Evolutionary conservation across 805 yeast species (phyloP), one percentile per base, ranked within the genome.

Genomic region (Candida sphagnicola): DNA sequence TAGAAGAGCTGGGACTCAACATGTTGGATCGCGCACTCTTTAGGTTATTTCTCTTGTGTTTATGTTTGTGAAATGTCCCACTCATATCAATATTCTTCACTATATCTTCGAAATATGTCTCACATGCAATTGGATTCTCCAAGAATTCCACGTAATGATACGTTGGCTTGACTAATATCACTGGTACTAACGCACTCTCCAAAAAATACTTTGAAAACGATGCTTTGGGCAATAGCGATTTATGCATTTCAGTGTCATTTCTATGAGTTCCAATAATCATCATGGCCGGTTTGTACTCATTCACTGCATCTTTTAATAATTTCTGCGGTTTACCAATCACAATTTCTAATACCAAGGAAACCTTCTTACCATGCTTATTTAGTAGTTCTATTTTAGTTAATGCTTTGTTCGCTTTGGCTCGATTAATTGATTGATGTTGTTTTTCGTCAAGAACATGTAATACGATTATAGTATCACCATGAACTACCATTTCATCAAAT

Each of bases 131-230:
- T 3, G 70, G 68, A 8, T 41, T 42, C 1, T 48, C 46, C 35
- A 68, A 54, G 24, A 40, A 44, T 39, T 61, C 67, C n/a, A 48
- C 46, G 39, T 59, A 56, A 30, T 56, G 51, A 44, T 66, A 65
- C 18, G 51, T 50, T 1, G 74, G 71, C 44, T 68, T 68, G 3
- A 68, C 72, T 11, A 67, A 53, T 30, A 68, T 66, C 21, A 67
- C 73, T 8, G 74, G 74, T 2, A 68, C 72, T 41, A 66, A 53
- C 1, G 73, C 72, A 47, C 61, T 67, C 48, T 67, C 67, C 31
- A 68, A 50, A 35, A 68, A 67, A 42, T 65, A 61, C 46, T 65
- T 63, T 14, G 70, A 62, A 25, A 65, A 49, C 4, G 71, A 59
- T 2, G 66, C 42, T 38, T 62, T 65, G 18, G 62, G 47, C 32